Evolutionary conservation across 257 asterid genomes (phyloP).

Genomic region (Cruciata laevipes): DNA sequence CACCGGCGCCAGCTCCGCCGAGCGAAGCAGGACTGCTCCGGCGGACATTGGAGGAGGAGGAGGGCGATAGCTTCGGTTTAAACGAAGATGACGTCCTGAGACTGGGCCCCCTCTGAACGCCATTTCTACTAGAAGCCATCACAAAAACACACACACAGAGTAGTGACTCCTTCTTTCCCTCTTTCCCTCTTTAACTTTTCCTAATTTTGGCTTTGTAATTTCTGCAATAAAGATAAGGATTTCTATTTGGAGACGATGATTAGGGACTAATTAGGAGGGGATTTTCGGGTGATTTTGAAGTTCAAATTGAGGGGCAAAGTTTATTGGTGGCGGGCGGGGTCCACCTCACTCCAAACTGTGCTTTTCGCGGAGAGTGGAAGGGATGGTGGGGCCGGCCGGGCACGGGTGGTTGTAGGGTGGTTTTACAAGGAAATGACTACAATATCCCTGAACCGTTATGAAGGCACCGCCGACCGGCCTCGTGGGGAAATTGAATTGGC

Average conservation of each 20-base stretch:
- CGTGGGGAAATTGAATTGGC: conserved; percentile 27
- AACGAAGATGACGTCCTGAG: conserved; percentile 74
- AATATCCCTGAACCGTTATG: conserved; percentile 21
- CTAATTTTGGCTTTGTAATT: conserved; percentile 10
- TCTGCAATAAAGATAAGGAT: not conserved
- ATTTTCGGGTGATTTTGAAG: conserved; percentile 5
- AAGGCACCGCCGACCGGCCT: conserved; percentile 22
- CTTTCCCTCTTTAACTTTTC: conserved; percentile 1
- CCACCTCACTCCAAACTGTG: conserved; percentile 12
- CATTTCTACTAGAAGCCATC: conserved; percentile 75
- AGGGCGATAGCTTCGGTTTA: conserved; percentile 64
- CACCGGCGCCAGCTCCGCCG: conserved; percentile 58
- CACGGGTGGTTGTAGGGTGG: not conserved
- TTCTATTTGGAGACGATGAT: not conserved
- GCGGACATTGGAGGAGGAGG: conserved; percentile 45
- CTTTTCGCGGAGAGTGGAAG: conserved; percentile 21
- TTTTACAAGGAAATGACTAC: conserved; percentile 18
- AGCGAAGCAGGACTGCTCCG: conserved; percentile 52
- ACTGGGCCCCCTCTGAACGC: conserved; percentile 52
- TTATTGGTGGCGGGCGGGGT: conserved; percentile 14
- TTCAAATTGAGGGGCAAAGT: conserved; percentile 10
- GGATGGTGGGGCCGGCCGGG: conserved; percentile 12
- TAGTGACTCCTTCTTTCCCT: not conserved
- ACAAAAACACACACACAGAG: not conserved
- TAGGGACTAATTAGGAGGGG: not conserved